These are phyloP conservation scores for Phytophthora kernoviae DNA, from an alignment of 352 stramenopile species.

Conservation along the genomic window DNA sequence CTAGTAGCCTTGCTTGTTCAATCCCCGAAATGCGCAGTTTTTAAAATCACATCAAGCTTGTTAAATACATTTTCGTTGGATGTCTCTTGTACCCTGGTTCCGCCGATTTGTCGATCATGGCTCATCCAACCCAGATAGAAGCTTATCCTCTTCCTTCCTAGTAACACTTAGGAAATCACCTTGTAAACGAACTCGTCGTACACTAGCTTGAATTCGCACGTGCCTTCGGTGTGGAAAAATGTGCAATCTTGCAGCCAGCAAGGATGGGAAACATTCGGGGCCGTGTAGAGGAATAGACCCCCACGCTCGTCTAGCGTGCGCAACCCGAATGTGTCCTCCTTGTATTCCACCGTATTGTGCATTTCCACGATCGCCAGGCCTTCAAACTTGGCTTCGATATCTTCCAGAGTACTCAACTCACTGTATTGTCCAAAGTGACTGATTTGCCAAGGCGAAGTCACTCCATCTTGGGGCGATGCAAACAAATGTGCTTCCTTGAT, in stretches of 20 bases:
- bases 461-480: constrained; percentile 32
- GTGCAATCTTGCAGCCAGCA: not conserved
- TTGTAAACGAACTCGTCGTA: not conserved
- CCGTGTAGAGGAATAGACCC: constrained; percentile 6
- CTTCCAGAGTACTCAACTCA: constrained; percentile 11
- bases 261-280: not conserved
- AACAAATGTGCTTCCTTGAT: no score
- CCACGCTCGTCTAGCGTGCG: constrained; percentile 29
- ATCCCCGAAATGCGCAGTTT: no score
- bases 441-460: constrained; percentile 34
- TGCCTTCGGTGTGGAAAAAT: not conserved
- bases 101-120: no score
- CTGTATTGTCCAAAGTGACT: constrained; percentile 30
- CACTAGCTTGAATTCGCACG: not conserved
- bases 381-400: constrained; percentile 25
- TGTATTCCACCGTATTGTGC: constrained; percentile 2
- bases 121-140: no score
- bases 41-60: no score
- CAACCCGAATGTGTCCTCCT: constrained; percentile 27
- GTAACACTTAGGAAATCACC: not conserved
- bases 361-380: constrained; percentile 22
- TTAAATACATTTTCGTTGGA: no score
- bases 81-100: no score
- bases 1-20: no score
- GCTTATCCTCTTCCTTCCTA: no score